These are phyloP conservation scores for Phaeosphaeria sp. DNA, from an alignment of 2,329 filamentous ascomycete species.

Conservation along the genomic window DNA sequence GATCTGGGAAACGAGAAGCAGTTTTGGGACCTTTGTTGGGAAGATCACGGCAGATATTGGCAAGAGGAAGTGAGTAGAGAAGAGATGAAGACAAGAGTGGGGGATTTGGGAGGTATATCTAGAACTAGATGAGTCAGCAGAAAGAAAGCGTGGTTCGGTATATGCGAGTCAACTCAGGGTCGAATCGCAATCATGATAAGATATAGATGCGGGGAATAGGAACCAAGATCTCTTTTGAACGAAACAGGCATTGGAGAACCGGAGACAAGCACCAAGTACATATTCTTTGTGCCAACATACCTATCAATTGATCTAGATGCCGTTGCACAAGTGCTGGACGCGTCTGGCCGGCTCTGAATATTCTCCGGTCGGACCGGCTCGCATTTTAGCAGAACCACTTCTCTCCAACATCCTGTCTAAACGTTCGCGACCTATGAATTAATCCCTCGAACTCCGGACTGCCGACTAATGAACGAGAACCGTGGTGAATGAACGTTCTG, in stretches of 20 bases:
- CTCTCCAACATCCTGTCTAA: too few relatives aligned
- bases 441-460: too few relatives aligned
- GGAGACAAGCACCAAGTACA: too few relatives aligned
- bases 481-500: background rate
- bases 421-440: too few relatives aligned
- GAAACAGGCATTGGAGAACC: too few relatives aligned
- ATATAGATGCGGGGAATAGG: background rate
- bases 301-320: too few relatives aligned
- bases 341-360: too few relatives aligned
- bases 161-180: background rate
- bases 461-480: too few relatives aligned
- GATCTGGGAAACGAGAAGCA: slow-evolving; percentile 50
- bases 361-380: too few relatives aligned
- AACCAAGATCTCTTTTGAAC: background rate
- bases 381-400: too few relatives aligned
- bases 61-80: background rate
- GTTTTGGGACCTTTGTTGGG: slow-evolving; percentile 29
- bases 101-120: background rate
- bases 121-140: background rate
- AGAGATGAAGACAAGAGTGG: background rate
- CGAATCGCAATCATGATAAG: background rate
- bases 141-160: background rate
- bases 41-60: slow-evolving; percentile 18
- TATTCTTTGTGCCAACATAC: too few relatives aligned
- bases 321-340: too few relatives aligned